Conservation (phyloP, 805 yeast species). For the Candida coquimbonensis region DNA sequence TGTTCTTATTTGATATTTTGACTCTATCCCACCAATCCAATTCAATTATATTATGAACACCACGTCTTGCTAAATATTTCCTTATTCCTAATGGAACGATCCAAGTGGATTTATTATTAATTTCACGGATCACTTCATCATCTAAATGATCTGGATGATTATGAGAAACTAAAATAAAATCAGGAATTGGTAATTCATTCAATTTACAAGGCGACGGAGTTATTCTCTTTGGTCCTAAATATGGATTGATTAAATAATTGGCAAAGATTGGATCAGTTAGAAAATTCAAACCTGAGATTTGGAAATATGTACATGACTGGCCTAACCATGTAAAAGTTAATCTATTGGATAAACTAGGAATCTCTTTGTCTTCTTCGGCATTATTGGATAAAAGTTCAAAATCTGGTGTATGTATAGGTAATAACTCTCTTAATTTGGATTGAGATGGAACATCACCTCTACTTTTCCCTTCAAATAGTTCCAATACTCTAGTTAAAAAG, state of each 20-base stretch:
- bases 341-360: slow-evolving; percentile 36
- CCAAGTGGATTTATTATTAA: slow-evolving; percentile 70
- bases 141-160: slow-evolving; percentile 96
- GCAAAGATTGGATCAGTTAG: slow-evolving; percentile 82
- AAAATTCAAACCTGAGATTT: slow-evolving; percentile 63
- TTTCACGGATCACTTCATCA: slow-evolving; percentile 39
- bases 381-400: slow-evolving; percentile 19
- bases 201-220: slow-evolving; percentile 65
- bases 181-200: slow-evolving; percentile 58
- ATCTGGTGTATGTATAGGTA: slow-evolving; percentile 55
- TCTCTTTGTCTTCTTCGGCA: slow-evolving; percentile 10
- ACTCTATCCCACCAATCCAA: slow-evolving; percentile 90
- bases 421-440: slow-evolving; percentile 41
- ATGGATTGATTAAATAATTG: slow-evolving; percentile 52
- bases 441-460: slow-evolving; percentile 51
- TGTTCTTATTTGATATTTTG: slow-evolving; percentile 25
- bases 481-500: slow-evolving; percentile 62
- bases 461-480: slow-evolving; percentile 52
- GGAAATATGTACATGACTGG: slow-evolving; percentile 77
- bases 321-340: slow-evolving; percentile 86
- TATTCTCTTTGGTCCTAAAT: slow-evolving; percentile 80
- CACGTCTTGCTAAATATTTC: slow-evolving; percentile 47
- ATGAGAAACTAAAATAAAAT: slow-evolving; percentile 77
- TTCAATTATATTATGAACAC: slow-evolving; percentile 59
- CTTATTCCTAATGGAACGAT: slow-evolving; percentile 80